phyloP scores from a whole-genome alignment of 768 basidiomycete species.

The Rhodosporidiobolus sp. region DNA sequence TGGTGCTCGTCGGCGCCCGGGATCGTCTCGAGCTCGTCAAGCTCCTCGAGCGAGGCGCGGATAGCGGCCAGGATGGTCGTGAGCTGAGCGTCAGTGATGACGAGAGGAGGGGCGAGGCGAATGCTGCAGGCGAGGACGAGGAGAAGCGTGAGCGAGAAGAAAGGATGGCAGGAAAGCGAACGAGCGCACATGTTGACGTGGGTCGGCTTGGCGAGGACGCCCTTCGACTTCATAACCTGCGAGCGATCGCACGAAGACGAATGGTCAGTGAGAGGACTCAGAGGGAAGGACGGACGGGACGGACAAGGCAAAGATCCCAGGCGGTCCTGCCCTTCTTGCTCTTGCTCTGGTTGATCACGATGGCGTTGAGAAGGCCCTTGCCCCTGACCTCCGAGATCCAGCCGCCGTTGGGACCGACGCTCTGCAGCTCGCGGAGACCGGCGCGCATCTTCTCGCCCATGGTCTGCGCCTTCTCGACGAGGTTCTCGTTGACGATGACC shows the following conservation, averaged over 20 bases:
- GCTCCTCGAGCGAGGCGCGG: slow-evolving; percentile 68
- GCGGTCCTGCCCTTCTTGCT: slow-evolving; percentile 76
- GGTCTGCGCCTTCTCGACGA: slow-evolving; percentile 71
- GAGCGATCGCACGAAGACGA: not conserved
- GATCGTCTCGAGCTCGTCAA: slow-evolving; percentile 57
- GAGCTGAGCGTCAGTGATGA: slow-evolving; percentile 85
- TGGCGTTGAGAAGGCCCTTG: slow-evolving; percentile 81
- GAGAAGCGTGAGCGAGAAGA: too few relatives aligned
- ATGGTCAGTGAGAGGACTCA: not conserved
- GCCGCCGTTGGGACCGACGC: slow-evolving; percentile 53
- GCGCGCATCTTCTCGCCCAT: slow-evolving; percentile 80
- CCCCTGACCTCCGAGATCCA: slow-evolving; percentile 78
- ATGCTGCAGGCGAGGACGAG: slow-evolving; percentile 57
- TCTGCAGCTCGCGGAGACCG: slow-evolving; percentile 59
- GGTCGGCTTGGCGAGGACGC: slow-evolving; percentile 92
- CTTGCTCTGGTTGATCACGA: slow-evolving; percentile 82
- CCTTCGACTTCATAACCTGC: slow-evolving; percentile 75
- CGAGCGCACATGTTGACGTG: slow-evolving; percentile 81
- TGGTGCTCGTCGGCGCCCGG: slow-evolving; percentile 39
- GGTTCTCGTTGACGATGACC: slow-evolving; percentile 82
- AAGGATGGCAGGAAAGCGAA: too few relatives aligned
- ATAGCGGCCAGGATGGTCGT: slow-evolving; percentile 71
- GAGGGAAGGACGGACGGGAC: not conserved
- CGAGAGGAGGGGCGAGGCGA: slow-evolving; percentile 91
- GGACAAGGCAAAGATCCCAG: slow-evolving; percentile 82